phyloP scores from a whole-genome alignment of 2,329 filamentous ascomycete species.

The Clarireedia homoeocarpa region DNA sequence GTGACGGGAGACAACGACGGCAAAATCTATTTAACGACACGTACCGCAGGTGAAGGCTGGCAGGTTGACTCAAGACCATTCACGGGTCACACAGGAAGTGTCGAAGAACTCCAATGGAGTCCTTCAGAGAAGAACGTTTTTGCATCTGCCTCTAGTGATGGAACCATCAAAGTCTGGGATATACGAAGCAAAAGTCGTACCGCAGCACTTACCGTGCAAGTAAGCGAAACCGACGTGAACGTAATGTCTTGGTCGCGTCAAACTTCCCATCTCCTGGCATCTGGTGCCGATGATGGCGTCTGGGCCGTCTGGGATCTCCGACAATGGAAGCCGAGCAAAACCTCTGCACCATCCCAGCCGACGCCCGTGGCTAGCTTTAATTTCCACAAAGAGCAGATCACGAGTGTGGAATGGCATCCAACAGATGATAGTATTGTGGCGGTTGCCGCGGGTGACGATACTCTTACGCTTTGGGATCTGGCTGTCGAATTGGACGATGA shows the following conservation, averaged over 20 bases:
- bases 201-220: slow-evolving; percentile 78
- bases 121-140: slow-evolving; percentile 91
- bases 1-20: slow-evolving; percentile 89
- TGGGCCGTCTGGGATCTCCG: slow-evolving; percentile 97
- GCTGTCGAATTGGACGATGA: slow-evolving; percentile 96
- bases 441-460: slow-evolving; percentile 87
- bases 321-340: slow-evolving; percentile 72
- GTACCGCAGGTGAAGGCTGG: slow-evolving; percentile 82
- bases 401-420: slow-evolving; percentile 93
- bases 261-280: slow-evolving; percentile 82
- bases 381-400: slow-evolving; percentile 96
- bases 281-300: slow-evolving; percentile 84
- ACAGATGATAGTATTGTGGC: slow-evolving; percentile 93
- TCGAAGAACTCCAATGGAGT: slow-evolving; percentile 97
- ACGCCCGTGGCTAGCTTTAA: slow-evolving; percentile 86
- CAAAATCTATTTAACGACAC: slow-evolving; percentile 78
- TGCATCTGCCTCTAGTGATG: slow-evolving; percentile 86
- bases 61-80: slow-evolving; percentile 80
- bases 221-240: slow-evolving; percentile 83
- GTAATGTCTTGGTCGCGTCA: slow-evolving; percentile 92
- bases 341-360: slow-evolving; percentile 43
- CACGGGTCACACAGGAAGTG: slow-evolving; percentile 72
- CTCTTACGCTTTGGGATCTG: slow-evolving; percentile 92
- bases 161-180: slow-evolving; percentile 94
- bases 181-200: slow-evolving; percentile 82